These are phyloP conservation scores for Blastocystis sp. DNA, from an alignment of 352 stramenopile species.

Conservation along the genomic window DNA sequence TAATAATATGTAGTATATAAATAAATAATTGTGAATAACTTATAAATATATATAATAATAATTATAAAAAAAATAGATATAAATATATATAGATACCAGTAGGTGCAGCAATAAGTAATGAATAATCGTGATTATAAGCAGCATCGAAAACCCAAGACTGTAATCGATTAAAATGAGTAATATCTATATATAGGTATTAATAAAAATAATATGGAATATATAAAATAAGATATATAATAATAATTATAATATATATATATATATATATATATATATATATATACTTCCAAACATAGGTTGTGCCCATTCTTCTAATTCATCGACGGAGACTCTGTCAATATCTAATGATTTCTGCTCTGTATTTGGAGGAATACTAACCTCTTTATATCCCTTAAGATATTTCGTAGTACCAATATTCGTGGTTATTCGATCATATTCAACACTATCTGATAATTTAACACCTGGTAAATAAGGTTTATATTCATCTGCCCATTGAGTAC, in stretches of 20 bases:
- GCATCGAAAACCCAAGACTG: slow-evolving; percentile 85
- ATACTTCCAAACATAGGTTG: slow-evolving; percentile 53
- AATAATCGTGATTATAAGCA: slow-evolving; percentile 81
- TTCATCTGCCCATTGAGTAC: too few species aligned
- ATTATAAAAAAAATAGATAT: not conserved
- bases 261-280: too few species aligned
- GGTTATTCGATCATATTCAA: too few species aligned
- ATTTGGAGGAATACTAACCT: slow-evolving; percentile 11
- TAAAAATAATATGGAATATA: too few species aligned
- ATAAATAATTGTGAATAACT: not conserved
- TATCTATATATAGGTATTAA: too few species aligned
- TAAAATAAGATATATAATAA: too few species aligned
- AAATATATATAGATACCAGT: slow-evolving; percentile 40
- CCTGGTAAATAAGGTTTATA: too few species aligned
- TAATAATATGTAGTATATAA: too few species aligned
- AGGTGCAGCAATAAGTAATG: slow-evolving; percentile 75
- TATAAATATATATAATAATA: not conserved
- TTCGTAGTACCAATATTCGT: too few species aligned
- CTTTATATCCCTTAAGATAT: too few species aligned
- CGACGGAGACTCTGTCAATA: slow-evolving; percentile 41
- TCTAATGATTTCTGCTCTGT: not conserved
- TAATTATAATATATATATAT: too few species aligned
- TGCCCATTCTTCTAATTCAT: slow-evolving; percentile 46
- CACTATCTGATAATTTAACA: too few species aligned
- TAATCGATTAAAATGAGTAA: slow-evolving; percentile 75